phyloP scores from a whole-genome alignment of 768 basidiomycete species.

The Leccinum boreale region DNA sequence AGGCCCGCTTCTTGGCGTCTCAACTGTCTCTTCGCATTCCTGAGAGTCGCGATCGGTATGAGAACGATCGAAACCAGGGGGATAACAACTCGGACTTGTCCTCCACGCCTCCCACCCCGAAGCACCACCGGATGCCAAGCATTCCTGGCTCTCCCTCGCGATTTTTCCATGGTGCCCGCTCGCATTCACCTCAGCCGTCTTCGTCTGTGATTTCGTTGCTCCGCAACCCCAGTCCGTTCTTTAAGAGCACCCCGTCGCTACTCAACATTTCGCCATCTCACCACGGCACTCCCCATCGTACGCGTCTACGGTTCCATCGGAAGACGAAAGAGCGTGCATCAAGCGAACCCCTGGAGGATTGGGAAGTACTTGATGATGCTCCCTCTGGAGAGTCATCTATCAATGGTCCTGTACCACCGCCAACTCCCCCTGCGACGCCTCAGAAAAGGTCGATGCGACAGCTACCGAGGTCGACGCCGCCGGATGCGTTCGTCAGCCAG shows the following conservation, averaged over 20 bases:
- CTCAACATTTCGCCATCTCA: slow-evolving; percentile 31
- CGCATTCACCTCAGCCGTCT: slow-evolving; percentile 33
- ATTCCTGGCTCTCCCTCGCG: slow-evolving; percentile 31
- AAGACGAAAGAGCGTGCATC: slow-evolving; percentile 34
- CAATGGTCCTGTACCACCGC: slow-evolving; percentile 21
- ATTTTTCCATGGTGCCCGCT: slow-evolving; percentile 27
- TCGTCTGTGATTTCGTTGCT: slow-evolving; percentile 33
- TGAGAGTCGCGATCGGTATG: slow-evolving; percentile 30
- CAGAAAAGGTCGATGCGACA: slow-evolving; percentile 16
- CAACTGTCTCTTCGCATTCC: slow-evolving; percentile 33
- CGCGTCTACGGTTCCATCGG: slow-evolving; percentile 32
- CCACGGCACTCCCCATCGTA: slow-evolving; percentile 28
- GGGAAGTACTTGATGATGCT: slow-evolving; percentile 31
- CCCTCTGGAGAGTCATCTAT: slow-evolving; percentile 25
- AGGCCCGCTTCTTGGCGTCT: slow-evolving; percentile 32
- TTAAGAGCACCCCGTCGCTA: slow-evolving; percentile 33
- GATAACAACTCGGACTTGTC: slow-evolving; percentile 32
- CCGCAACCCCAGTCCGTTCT: slow-evolving; percentile 34
- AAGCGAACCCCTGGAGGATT: slow-evolving; percentile 33
- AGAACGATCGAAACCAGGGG: slow-evolving; percentile 27
- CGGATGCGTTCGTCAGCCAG: slow-evolving; percentile 15
- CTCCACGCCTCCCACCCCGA: slow-evolving; percentile 32
- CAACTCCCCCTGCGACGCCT: slow-evolving; percentile 21
- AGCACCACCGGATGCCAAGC: slow-evolving; percentile 29
- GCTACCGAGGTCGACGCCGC: slow-evolving; percentile 6